Evolutionary conservation across 2,329 filamentous ascomycete genomes (phyloP), one percentile per base, ranked within the genome.

Genomic region (Gnomoniopsis smithogilvyi): DNA sequence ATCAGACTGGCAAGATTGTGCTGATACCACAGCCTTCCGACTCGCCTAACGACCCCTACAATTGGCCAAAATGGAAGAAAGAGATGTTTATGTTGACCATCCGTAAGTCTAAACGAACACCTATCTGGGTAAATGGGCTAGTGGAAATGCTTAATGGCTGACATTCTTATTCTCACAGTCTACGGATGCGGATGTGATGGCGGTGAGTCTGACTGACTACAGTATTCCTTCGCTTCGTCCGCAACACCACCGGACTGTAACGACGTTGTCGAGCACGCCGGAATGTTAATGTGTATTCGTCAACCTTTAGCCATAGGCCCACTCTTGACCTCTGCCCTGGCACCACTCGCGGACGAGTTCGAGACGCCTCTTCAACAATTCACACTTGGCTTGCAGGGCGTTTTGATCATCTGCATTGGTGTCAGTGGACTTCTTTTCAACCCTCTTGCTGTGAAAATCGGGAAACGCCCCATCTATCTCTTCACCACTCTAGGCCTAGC

Each of bases 21-120:
- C 71, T 82, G n/a, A 73, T 76, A 12, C 80, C 80, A 6, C 77
- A 78, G 58, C 80, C 80, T 11, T 78, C 76, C 10, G 71, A 74
- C 49, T 77, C 75, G 17, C 75, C 76, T 8, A 76, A 79, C 61
- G 78, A 80, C 61, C 78, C 78, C 12, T 71, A 79, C 56, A 79
- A 79, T 65, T 80, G 78, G 78, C 72, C 73, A 33, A 63, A 67
- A 54, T 68, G 70, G 62, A 69, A 67, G 62, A 69, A 69, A 63
- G 64, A 69, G 55, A 63, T 68, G 63, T 76, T 67, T 67, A 76
- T 65, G 50, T 68, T 76, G 51, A 72, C 73, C 17, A 67, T 76
- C 30, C 26, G 26, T 30, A 30, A 30, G 26, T 30, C 26, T 30
- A n/a, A n/a, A n/a, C n/a, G n/a, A n/a, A n/a, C n/a, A n/a, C n/a